phyloP scores from a whole-genome alignment of 805 yeast species.

The Schwanniomyces pseudopolymorphus region DNA sequence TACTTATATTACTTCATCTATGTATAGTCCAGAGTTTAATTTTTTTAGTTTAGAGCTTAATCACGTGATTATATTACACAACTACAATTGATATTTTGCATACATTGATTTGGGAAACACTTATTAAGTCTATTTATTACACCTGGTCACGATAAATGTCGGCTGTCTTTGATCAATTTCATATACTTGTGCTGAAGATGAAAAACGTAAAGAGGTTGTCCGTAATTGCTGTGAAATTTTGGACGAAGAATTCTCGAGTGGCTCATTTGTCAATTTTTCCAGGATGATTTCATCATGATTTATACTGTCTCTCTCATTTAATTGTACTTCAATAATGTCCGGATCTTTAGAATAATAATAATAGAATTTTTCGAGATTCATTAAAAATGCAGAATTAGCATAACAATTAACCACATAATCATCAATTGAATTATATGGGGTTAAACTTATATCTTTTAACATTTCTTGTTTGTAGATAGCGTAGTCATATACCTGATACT shows the following conservation, averaged over 20 bases:
- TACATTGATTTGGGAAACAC: neutral
- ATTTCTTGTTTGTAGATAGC: conserved; percentile 6
- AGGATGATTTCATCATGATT: neutral
- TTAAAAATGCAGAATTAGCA: conserved; percentile 12
- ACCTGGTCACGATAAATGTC: neutral
- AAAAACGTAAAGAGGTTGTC: neutral
- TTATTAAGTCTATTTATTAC: neutral
- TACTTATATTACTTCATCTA: neutral
- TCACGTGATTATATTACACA: neutral
- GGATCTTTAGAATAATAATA: conserved; percentile 1
- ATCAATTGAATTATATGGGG: conserved; percentile 5
- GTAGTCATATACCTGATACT: conserved; percentile 15
- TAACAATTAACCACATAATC: conserved; percentile 5
- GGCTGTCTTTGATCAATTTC: neutral
- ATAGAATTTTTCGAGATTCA: conserved; percentile 20
- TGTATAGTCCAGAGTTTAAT: too few relatives aligned
- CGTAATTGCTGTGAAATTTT: neutral
- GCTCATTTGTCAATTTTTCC: neutral
- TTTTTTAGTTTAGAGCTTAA: neutral
- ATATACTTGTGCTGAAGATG: neutral
- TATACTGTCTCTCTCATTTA: neutral
- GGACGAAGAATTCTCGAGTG: neutral
- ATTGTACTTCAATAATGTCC: neutral
- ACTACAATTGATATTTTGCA: too few relatives aligned
- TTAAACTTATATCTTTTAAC: conserved; percentile 4